Evolutionary conservation across 108 stramenopile genomes (phyloP).

Genomic region (Nitzschia palea): DNA sequence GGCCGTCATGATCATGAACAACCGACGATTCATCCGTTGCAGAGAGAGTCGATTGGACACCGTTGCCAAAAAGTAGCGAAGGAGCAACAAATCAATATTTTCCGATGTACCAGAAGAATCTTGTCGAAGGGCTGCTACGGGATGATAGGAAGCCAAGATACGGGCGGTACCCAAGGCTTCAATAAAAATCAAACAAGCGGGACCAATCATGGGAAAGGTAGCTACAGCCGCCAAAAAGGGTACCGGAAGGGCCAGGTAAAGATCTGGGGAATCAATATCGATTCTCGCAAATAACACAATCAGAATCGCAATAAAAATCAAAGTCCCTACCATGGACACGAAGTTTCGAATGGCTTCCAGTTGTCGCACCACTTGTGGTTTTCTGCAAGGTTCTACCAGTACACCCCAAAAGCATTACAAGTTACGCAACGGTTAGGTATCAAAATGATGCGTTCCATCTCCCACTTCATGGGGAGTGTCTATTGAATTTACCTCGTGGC

Average conservation of each 20-base stretch:
- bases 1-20: not conserved
- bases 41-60: slow-evolving; percentile 56
- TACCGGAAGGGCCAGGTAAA: slow-evolving; percentile 45
- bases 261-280: slow-evolving; percentile 18
- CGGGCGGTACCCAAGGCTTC: slow-evolving; percentile 76
- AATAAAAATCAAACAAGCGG: slow-evolving; percentile 60
- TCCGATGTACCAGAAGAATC: slow-evolving; percentile 1
- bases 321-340: slow-evolving; percentile 37
- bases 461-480: no score
- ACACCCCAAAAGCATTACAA: not conserved
- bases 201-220: slow-evolving; percentile 56
- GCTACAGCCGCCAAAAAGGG: slow-evolving; percentile 68
- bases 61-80: slow-evolving; percentile 67
- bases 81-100: slow-evolving; percentile 27
- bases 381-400: slow-evolving; percentile 30
- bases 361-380: slow-evolving; percentile 64
- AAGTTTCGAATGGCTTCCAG: slow-evolving; percentile 44
- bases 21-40: slow-evolving; percentile 8
- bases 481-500: slow-evolving; percentile 25
- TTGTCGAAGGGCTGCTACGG: slow-evolving; percentile 35
- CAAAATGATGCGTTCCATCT: no score
- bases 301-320: slow-evolving; percentile 38
- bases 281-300: slow-evolving; percentile 48
- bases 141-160: slow-evolving; percentile 72
- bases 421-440: not conserved